Evolutionary conservation across 352 stramenopile genomes (phyloP).

Genomic region (Globisporangium cederbergense): DNA sequence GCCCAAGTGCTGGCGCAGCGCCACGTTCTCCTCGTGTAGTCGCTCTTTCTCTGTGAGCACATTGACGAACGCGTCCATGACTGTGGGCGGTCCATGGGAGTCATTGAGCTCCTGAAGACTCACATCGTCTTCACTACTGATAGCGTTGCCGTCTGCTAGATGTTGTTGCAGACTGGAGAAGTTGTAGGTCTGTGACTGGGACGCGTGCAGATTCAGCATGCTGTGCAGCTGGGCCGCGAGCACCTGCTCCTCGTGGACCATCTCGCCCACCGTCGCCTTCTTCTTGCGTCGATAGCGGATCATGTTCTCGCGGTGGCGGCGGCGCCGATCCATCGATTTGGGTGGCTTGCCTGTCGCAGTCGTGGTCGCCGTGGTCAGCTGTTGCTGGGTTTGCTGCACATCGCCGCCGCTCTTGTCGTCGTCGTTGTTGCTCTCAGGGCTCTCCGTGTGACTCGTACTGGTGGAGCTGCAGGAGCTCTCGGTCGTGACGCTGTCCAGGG

Average conservation of each 20-base stretch:
- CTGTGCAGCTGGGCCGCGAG: conserved; percentile 29
- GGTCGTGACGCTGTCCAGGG: neutral
- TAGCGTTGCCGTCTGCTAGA: neutral
- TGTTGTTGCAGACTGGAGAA: conserved; percentile 9
- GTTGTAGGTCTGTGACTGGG: conserved; percentile 2
- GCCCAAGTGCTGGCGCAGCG: conserved; percentile 24
- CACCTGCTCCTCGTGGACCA: conserved; percentile 27
- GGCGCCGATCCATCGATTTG: conserved; percentile 4
- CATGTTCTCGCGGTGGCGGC: conserved; percentile 48
- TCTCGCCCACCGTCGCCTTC: conserved; percentile 35
- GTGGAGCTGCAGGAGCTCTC: neutral
- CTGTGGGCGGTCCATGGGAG: neutral
- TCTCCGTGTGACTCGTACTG: neutral
- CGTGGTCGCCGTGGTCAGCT: neutral
- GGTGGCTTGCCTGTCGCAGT: neutral
- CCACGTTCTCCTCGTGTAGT: conserved; percentile 37
- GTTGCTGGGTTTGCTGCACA: neutral
- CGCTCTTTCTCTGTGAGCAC: conserved; percentile 3
- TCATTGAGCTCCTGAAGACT: neutral
- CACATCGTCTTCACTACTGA: neutral
- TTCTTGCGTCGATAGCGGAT: conserved; percentile 43
- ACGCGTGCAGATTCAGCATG: conserved; percentile 24
- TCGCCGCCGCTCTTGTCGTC: neutral
- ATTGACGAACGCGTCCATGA: conserved; percentile 6
- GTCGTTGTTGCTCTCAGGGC: neutral